A percentile compares a stretch with the other conserved stretches of the same genome.
Conservation (phyloP, 306 rosid genomes). For the Cyamopsis tetragonoloba region DNA sequence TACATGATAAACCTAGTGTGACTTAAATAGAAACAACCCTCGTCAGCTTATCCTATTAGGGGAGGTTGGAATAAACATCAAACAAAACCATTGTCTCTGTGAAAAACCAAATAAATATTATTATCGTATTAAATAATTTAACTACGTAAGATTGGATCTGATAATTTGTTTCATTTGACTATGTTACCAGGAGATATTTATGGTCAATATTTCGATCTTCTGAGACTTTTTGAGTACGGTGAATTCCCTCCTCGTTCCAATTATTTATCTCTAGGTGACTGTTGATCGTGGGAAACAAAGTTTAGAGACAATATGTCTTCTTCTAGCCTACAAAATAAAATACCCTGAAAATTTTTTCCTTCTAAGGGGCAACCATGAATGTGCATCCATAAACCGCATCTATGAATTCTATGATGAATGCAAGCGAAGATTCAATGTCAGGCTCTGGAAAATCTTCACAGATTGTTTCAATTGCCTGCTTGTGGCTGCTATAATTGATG, state of each 20-base stretch:
- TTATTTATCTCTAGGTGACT: constrained; percentile 83
- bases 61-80: too few species aligned
- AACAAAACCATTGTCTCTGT: too few species aligned
- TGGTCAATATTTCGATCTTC: constrained; percentile 86
- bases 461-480: constrained; percentile 92
- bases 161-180: not conserved
- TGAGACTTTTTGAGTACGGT: constrained; percentile 74
- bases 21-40: too few species aligned
- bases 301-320: constrained; percentile 87
- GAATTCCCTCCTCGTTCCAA: constrained; percentile 85
- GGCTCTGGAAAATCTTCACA: constrained; percentile 72
- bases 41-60: too few species aligned
- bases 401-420: constrained; percentile 95
- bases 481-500: constrained; percentile 78
- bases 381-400: constrained; percentile 85
- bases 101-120: too few species aligned
- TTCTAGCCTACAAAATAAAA: constrained; percentile 79
- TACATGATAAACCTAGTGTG: too few species aligned
- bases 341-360: constrained; percentile 80
- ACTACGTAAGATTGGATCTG: not conserved
- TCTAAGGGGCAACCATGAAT: constrained; percentile 92
- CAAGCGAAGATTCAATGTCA: constrained; percentile 65
- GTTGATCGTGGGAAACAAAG: constrained; percentile 94
- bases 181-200: constrained; percentile 75
- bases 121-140: too few species aligned